These are phyloP conservation scores for Nigrospora sphaerica DNA, from an alignment of 2,329 filamentous ascomycete genomes.

Conservation along the genomic window DNA sequence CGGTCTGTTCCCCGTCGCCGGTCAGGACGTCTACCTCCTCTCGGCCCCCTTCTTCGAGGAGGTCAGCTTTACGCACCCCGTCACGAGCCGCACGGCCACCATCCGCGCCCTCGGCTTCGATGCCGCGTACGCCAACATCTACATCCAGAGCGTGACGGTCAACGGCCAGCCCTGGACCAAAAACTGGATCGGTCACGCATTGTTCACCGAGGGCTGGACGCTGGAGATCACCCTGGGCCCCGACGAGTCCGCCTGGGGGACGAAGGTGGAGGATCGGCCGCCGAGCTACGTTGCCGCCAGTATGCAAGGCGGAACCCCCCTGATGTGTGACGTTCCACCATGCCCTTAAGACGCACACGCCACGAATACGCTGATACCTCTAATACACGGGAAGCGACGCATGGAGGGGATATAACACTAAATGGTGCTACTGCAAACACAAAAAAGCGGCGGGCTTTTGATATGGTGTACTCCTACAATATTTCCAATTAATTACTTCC, in stretches of 20 bases:
- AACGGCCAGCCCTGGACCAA: conserved; percentile 46
- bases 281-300: conserved; percentile 17
- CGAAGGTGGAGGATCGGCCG: conserved; percentile 39
- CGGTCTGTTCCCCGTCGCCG: conserved; percentile 53
- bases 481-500: no score
- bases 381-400: no score
- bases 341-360: no score
- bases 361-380: no score
- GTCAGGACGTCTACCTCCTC: conserved; percentile 57
- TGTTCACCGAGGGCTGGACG: conserved; percentile 49
- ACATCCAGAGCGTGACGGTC: conserved; percentile 49
- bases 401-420: no score
- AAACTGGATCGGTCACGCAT: conserved; percentile 55
- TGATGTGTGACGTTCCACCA: no score
- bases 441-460: no score
- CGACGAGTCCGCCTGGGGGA: conserved; percentile 58
- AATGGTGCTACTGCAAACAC: no score
- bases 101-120: conserved; percentile 52
- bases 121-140: conserved; percentile 43
- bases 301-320: no score
- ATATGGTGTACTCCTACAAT: no score
- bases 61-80: conserved; percentile 39
- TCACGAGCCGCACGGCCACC: conserved; percentile 49
- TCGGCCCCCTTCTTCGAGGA: conserved; percentile 54
- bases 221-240: conserved; percentile 54